Conservation (phyloP, 768 basidiomycete species). For the Russula griseocarnosa region DNA sequence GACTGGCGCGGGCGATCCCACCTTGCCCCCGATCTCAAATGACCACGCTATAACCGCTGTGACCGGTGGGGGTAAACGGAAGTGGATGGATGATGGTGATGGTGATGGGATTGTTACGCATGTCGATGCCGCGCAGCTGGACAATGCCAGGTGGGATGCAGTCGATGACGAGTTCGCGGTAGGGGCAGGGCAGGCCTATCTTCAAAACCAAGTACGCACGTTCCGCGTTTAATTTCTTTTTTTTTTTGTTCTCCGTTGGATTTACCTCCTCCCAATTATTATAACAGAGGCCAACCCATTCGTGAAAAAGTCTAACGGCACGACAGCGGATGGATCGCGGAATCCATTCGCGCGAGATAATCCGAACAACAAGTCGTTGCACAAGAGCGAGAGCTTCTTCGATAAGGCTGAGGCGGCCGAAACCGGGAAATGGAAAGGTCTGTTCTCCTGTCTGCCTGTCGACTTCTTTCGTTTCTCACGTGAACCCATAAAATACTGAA, state of each 20-base stretch:
- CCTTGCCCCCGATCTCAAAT: constrained; percentile 9
- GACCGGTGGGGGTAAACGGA: constrained; percentile 54
- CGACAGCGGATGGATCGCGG: constrained; percentile 42
- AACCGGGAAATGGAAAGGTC: constrained; percentile 52
- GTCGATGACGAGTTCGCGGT: constrained; percentile 30
- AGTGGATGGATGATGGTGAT: constrained; percentile 48
- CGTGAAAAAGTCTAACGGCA: constrained; percentile 48
- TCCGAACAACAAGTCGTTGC: constrained; percentile 53
- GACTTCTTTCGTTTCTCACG: not conserved
- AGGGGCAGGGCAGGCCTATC: constrained; percentile 28
- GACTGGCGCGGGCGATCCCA: constrained; percentile 60
- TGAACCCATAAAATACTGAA: not conserved
- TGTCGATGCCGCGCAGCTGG: constrained; percentile 30
- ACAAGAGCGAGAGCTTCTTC: constrained; percentile 86
- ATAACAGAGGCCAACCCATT: constrained; percentile 68
- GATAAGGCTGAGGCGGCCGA: constrained; percentile 77
- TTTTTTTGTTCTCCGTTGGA: not conserved
- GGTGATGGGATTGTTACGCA: constrained; percentile 28
- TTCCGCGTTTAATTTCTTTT: not conserved
- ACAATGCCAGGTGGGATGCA: constrained; percentile 39
- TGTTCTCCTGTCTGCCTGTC: constrained; percentile 26
- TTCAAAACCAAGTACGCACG: constrained; percentile 47
- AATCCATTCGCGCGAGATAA: constrained; percentile 68
- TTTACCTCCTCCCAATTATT: not conserved
- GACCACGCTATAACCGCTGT: not conserved